These are phyloP conservation scores for Trichoderma hamatum DNA, from an alignment of 2,329 filamentous ascomycete species.

Conservation along the genomic window DNA sequence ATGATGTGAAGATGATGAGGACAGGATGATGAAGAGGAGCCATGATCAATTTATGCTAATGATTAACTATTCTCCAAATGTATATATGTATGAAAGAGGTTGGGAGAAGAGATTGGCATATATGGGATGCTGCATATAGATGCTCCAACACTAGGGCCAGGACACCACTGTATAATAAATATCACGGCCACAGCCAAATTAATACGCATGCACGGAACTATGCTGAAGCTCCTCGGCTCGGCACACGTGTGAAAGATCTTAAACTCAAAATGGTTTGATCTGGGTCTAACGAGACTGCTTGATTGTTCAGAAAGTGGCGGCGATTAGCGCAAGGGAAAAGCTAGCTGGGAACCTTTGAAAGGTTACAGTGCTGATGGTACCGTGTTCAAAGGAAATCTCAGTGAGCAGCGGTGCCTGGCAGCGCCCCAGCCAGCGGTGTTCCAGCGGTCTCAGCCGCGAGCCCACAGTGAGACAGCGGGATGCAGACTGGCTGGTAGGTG, in stretches of 20 bases:
- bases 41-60: neutral
- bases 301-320: neutral
- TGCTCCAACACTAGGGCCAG: neutral
- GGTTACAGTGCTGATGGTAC: constrained; percentile 21
- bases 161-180: neutral
- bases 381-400: neutral
- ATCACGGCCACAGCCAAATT: neutral
- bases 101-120: too few species aligned
- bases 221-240: neutral
- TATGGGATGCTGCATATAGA: neutral
- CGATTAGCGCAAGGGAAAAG: constrained; percentile 1
- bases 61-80: neutral
- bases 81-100: neutral
- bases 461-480: constrained; percentile 14
- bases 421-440: neutral
- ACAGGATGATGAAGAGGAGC: neutral
- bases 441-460: neutral
- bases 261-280: neutral
- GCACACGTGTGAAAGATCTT: neutral
- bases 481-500: neutral
- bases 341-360: neutral
- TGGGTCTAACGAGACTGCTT: neutral
- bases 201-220: neutral
- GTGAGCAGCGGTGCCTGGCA: neutral
- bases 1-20: constrained; percentile 11